Percentiles rank a stretch among this genome's conserved stretches.
These are phyloP conservation scores for Lactuca saligna DNA, from an alignment of 129 eudicot genomes.

Conservation along the genomic window DNA sequence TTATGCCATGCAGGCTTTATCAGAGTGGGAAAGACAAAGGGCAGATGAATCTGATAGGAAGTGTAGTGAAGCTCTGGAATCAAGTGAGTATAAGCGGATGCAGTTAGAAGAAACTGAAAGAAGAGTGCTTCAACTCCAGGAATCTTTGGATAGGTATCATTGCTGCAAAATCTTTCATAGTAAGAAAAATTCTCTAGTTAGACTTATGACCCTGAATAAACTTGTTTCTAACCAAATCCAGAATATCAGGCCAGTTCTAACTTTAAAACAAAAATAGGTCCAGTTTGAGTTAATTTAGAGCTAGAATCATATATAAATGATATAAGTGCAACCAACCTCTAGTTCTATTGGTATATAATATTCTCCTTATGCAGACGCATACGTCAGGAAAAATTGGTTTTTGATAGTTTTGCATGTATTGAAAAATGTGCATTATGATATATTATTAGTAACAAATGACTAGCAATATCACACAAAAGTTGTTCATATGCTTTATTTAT, in stretches of 20 bases:
- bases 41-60: conserved; percentile 78
- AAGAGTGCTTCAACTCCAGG: conserved; percentile 79
- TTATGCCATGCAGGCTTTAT: conserved; percentile 45
- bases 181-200: conserved; percentile 12
- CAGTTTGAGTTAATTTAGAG: neutral
- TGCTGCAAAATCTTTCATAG: conserved; percentile 17
- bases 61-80: conserved; percentile 55
- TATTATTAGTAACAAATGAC: no score
- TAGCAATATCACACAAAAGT: no score
- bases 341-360: conserved; percentile 11
- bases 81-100: conserved; percentile 64
- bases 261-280: neutral
- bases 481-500: no score
- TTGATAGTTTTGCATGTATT: no score
- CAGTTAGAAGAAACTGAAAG: conserved; percentile 88
- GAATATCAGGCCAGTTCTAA: conserved; percentile 18
- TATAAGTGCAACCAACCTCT: neutral
- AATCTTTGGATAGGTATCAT: conserved; percentile 73
- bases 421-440: no score
- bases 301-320: conserved; percentile 13
- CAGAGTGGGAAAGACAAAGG: conserved; percentile 72
- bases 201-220: conserved; percentile 7
- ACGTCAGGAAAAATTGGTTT: no score
- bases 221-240: neutral
- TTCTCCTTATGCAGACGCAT: no score